Conservation (phyloP, 2,329 filamentous ascomycete genomes). For the Periconia sp. region DNA sequence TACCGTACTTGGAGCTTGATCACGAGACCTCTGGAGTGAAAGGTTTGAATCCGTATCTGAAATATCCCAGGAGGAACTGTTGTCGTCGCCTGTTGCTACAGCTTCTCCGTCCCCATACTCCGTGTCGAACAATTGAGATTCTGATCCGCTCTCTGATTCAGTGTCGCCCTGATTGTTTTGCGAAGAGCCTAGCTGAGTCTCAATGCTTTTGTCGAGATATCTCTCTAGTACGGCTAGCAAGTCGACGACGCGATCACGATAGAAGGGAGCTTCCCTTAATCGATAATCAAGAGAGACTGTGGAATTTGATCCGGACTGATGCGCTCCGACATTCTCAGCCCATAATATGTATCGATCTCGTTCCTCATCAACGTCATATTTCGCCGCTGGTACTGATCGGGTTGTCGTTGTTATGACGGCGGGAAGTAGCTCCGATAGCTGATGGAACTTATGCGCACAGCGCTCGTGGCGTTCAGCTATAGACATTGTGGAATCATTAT, state of each 20-base stretch:
- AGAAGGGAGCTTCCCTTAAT: conserved; percentile 18
- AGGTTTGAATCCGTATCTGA: conserved; percentile 1
- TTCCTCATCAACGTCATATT: conserved; percentile 7
- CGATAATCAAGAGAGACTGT: conserved; percentile 18
- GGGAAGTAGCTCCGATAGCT: background rate
- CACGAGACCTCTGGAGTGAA: background rate
- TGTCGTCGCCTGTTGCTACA: background rate
- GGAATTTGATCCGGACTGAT: conserved; percentile 8
- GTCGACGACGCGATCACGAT: conserved; percentile 8
- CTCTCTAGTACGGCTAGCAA: background rate
- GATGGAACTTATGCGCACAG: background rate
- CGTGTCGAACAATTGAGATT: background rate
- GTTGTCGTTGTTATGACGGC: too few relatives aligned
- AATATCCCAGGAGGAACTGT: conserved; percentile 4
- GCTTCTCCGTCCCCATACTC: background rate
- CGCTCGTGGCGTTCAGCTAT: background rate
- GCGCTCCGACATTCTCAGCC: conserved; percentile 20
- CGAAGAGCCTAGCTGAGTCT: background rate
- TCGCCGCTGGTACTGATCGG: background rate
- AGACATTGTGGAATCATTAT: background rate
- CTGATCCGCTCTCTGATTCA: background rate
- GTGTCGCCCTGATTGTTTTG: background rate
- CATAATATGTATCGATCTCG: conserved; percentile 19
- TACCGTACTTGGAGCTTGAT: background rate
- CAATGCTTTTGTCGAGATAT: background rate